These are phyloP conservation scores for Pichia californica DNA, from an alignment of 805 yeast species.

Conservation along the genomic window DNA sequence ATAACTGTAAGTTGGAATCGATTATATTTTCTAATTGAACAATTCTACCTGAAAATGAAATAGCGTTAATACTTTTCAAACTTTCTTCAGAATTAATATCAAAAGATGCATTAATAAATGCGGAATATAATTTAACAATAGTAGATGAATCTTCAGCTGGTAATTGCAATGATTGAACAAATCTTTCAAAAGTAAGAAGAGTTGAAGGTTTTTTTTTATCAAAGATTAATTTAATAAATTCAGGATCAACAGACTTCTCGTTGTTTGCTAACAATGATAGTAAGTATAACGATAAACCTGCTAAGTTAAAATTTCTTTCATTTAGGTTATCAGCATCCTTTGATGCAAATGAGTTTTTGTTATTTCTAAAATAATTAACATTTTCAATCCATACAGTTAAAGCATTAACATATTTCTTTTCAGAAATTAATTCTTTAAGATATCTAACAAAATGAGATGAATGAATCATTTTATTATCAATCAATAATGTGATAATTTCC, in stretches of 20 bases:
- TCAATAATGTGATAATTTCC: constrained; percentile 17
- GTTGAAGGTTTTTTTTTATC: background rate
- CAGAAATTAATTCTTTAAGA: constrained; percentile 19
- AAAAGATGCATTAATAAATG: constrained; percentile 3
- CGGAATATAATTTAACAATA: constrained; percentile 8
- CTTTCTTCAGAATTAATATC: constrained; percentile 31
- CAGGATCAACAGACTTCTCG: constrained; percentile 15
- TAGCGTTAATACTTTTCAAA: constrained; percentile 5
- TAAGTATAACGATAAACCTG: constrained; percentile 17
- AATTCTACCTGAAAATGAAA: constrained; percentile 8
- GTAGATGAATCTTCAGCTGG: constrained; percentile 5
- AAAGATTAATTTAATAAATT: constrained; percentile 18
- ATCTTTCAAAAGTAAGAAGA: background rate
- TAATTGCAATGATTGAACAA: background rate
- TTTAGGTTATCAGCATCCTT: background rate
- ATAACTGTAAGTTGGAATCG: constrained; percentile 5
- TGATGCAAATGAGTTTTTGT: constrained; percentile 13
- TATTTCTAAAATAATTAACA: constrained; percentile 20
- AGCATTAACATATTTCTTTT: constrained; percentile 22
- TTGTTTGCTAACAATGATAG: constrained; percentile 16
- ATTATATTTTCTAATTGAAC: constrained; percentile 8
- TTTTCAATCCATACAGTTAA: constrained; percentile 25
- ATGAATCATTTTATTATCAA: constrained; percentile 17
- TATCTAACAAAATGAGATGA: constrained; percentile 24
- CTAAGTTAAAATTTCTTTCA: constrained; percentile 5